Evolutionary conservation across 2,329 filamentous ascomycete genomes (phyloP), one percentile per base, ranked within the genome.

Genomic region (Curvularia hawaiiensis): DNA sequence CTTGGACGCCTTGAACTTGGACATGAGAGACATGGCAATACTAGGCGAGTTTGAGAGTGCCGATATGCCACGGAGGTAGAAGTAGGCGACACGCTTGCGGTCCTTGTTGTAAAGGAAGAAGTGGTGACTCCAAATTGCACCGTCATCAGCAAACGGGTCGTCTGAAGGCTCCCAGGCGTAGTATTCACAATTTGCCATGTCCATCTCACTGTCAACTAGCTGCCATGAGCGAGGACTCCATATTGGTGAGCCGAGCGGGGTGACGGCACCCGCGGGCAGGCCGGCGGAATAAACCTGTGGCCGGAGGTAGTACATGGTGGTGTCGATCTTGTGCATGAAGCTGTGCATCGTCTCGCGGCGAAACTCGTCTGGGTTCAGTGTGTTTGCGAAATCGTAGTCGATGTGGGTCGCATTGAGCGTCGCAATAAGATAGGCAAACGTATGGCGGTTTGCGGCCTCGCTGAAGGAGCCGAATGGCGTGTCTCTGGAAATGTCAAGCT

Each of bases 41-140:
- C 81, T 74, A 45, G 83, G 89, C 60, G 83, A 88, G 74, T 83
- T 87, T 63, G 82, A 90, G 70, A 90, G 88, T 66, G 89, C 89
- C 57, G 86, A 94, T 45, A 97, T 86, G n/a, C 91, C 93, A 60
- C 94, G 89, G 45, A 97, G 85, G 71, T 97, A 96, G 45, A 99
- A 80, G 75, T 99, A 99, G 59, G 92, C 93, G 18, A 99, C 94
- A 41, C 95, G 88, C 80, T 98, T 98, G 72, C 89, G 85, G 26
- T 88, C 83, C 70, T 94, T 94, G 82, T 96, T 97, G 84, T 97
- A 98, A 77, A 98, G 96, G 81, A 99, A 97, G 78, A 96, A 97
- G 76, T 98, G 93, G 61, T 93, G 84, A 49, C 91, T 92, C 94
- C 94, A 99, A 61, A 99, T 93, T 10, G 93, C 90, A 60, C 91